Evolutionary conservation across 2,329 filamentous ascomycete species (phyloP).

Genomic region (Drechslera avenae): DNA sequence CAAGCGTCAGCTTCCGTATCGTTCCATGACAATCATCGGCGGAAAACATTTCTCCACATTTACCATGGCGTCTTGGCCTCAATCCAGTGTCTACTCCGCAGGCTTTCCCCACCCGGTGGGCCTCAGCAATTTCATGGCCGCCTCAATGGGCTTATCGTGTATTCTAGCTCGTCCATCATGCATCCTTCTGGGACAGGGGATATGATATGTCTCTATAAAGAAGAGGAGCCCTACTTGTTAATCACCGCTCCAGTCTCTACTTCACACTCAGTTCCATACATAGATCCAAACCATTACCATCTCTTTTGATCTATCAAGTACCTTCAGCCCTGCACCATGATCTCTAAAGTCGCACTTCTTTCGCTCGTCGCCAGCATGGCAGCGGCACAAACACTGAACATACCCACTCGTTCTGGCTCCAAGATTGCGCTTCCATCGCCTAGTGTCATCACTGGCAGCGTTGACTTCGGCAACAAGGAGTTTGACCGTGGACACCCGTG

Average conservation of each 20-base stretch:
- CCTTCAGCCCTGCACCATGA: slow-evolving; percentile 17
- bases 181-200: slow-evolving; percentile 1
- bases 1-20: slow-evolving; percentile 5
- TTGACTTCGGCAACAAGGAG: slow-evolving; percentile 28
- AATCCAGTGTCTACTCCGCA: neutral
- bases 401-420: slow-evolving; percentile 36
- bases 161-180: slow-evolving; percentile 1
- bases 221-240: neutral
- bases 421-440: slow-evolving; percentile 37
- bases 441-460: slow-evolving; percentile 27
- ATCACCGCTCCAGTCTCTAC: slow-evolving; percentile 2
- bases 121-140: slow-evolving; percentile 8
- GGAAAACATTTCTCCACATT: slow-evolving; percentile 15
- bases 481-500: slow-evolving; percentile 30
- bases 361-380: slow-evolving; percentile 32
- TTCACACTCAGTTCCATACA: neutral
- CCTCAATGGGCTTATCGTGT: neutral
- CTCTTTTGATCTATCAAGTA: neutral
- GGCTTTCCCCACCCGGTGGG: slow-evolving; percentile 3
- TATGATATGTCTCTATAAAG: slow-evolving; percentile 6
- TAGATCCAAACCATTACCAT: slow-evolving; percentile 3
- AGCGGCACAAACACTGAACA: slow-evolving; percentile 41
- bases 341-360: slow-evolving; percentile 25
- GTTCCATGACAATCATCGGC: neutral
- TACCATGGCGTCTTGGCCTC: slow-evolving; percentile 11